phyloP scores from a whole-genome alignment of 2,329 filamentous ascomycete genomes.

The Talaromyces sp. region DNA sequence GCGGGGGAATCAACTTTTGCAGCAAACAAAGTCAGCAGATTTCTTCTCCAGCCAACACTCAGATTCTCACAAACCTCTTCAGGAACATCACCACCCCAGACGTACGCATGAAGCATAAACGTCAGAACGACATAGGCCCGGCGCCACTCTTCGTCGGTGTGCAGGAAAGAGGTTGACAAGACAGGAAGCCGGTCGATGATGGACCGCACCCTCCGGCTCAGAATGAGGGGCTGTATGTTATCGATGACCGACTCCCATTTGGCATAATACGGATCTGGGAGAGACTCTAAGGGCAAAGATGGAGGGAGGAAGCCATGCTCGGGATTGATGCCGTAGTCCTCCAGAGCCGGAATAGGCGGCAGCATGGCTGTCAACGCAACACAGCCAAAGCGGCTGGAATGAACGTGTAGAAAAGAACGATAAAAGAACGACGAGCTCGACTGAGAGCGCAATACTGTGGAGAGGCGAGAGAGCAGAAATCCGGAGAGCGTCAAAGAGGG shows the following conservation, averaged over 20 bases:
- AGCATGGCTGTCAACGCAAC: constrained; percentile 30
- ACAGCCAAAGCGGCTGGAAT: background rate
- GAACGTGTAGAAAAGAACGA: background rate
- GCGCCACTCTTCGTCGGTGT: constrained; percentile 84
- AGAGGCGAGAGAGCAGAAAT: background rate
- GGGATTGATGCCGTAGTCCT: constrained; percentile 65
- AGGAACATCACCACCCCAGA: constrained; percentile 78
- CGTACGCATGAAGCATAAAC: constrained; percentile 78
- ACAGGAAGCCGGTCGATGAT: constrained; percentile 77
- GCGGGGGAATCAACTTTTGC: constrained; percentile 61
- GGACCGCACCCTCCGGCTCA: constrained; percentile 75
- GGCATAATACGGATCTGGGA: constrained; percentile 88
- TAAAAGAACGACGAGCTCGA: background rate
- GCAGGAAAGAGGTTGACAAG: constrained; percentile 74
- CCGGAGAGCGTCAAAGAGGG: background rate
- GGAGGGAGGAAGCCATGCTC: constrained; percentile 82
- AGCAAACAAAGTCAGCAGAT: background rate
- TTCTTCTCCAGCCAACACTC: background rate
- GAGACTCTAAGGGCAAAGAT: constrained; percentile 68
- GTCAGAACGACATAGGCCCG: constrained; percentile 74
- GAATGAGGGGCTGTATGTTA: constrained; percentile 80
- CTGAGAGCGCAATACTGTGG: background rate
- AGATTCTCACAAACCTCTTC: constrained; percentile 52
- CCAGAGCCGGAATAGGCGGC: constrained; percentile 47
- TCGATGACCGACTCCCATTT: constrained; percentile 85